Base-by-base conservation (phyloP, 2,329 filamentous ascomycete species). In the Teratosphaeriaceae sp. region DNA sequence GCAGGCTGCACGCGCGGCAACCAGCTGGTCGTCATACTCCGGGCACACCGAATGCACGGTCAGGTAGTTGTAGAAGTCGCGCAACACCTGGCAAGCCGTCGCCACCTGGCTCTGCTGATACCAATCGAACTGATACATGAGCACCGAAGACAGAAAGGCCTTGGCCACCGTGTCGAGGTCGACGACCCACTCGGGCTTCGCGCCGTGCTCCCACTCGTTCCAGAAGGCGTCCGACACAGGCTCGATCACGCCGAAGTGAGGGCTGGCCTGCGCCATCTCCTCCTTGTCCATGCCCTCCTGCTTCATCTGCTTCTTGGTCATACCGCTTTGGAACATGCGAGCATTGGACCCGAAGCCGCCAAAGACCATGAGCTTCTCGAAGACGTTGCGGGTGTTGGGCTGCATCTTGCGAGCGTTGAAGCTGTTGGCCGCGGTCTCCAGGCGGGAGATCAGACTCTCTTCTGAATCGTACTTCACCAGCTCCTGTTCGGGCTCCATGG, bases 21-120 rank as follows among this genome's bases (percentile, higher is more conserved):
- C 65, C 45, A 97, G 72, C 49, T 90, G 77, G 1, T 74, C 68
- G 0, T 65, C 70, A 58, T 89, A 85, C 61, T 97, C 92, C 0
- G 85, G 83, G 56, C 88, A 95, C 13, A 94, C 90, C 27, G 85
- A 77, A 58, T 97, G 89, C 47, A 84, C 78, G 8, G 89, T 71
- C 1, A 97, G 71, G 53, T 96, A 98, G 51, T 87, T 85, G 50
- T 95, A 78, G 59, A 97, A 97, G 59, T 92, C 94, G 46, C 79
- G 78, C 30, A 96, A 72, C 0, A 94, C 78, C 24, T 76, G 73
- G 16, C 82, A 78, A 2, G 79, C 80, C 5, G 74, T 64, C n/a
- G 74, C 66, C 48, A 88, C 54, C 16, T 58, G 73, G 11, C 73
- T 65, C 0, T 66, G 59, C 3, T 66, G 70, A 11, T 80, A 74